Evolutionary conservation across 139 green algal genomes (phyloP).

Genomic region (Chlamydomonas urium): DNA sequence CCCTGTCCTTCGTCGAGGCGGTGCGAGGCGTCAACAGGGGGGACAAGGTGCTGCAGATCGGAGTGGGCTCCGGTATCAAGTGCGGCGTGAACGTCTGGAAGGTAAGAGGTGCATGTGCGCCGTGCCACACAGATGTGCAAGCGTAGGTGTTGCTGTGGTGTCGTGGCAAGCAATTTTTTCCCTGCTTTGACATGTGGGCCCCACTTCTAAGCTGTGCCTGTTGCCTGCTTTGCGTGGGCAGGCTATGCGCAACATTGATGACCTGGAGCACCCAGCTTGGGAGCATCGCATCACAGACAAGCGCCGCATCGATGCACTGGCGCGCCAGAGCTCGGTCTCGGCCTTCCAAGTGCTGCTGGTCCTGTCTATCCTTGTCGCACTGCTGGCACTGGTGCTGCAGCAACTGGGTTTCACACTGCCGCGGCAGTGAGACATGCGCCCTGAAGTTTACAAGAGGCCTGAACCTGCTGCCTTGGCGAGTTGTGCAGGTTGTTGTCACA

Average conservation of each 20-base stretch:
- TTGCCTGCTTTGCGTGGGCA: neutral
- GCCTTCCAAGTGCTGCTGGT: too few species aligned
- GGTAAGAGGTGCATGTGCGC: slow-evolving; percentile 18
- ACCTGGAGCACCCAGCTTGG: slow-evolving; percentile 27
- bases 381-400: too few species aligned
- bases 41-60: slow-evolving; percentile 49
- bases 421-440: too few species aligned
- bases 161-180: neutral
- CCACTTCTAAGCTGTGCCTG: neutral
- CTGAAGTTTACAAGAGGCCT: too few species aligned
- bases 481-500: too few species aligned
- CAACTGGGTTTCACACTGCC: too few species aligned
- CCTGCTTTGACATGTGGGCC: neutral
- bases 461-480: too few species aligned
- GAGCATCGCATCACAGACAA: slow-evolving; percentile 6
- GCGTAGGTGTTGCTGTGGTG: neutral
- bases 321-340: too few species aligned
- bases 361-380: too few species aligned
- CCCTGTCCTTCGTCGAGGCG: slow-evolving; percentile 51
- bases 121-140: neutral
- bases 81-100: slow-evolving; percentile 48
- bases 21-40: slow-evolving; percentile 40
- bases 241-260: slow-evolving; percentile 30
- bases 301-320: too few species aligned
- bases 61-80: slow-evolving; percentile 55